These are phyloP conservation scores for Arxiozyma slooffiae DNA, from an alignment of 1,139 yeast species.

Conservation along the genomic window DNA sequence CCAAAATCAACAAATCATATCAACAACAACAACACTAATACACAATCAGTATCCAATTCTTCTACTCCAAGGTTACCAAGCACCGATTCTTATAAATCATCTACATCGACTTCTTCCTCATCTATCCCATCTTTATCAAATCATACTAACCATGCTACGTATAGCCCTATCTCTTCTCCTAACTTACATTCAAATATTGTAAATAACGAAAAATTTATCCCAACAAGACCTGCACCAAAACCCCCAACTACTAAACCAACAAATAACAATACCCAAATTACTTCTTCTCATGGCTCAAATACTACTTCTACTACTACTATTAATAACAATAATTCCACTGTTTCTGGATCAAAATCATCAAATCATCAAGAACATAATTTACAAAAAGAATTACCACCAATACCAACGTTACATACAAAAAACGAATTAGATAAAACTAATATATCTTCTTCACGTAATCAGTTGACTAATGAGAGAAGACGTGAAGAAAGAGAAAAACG, in stretches of 20 bases:
- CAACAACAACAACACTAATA: conserved; percentile 16
- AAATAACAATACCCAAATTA: not conserved
- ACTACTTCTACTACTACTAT: not conserved
- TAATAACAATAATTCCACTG: not conserved
- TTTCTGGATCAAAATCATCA: not conserved
- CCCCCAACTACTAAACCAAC: conserved; percentile 6
- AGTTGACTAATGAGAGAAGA: conserved; percentile 33
- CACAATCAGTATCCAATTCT: conserved; percentile 17
- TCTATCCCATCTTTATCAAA: not conserved
- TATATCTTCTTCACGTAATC: conserved; percentile 15
- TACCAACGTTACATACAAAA: conserved; percentile 3
- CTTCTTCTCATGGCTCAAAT: not conserved
- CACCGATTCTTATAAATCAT: not conserved
- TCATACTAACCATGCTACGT: not conserved
- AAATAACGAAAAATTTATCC: conserved; percentile 10
- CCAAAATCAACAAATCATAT: conserved; percentile 4
- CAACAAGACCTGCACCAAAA: conserved; percentile 13
- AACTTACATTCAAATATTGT: not conserved
- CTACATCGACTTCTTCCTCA: not conserved
- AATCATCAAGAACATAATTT: not conserved
- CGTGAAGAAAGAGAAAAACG: conserved; percentile 64
- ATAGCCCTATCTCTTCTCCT: not conserved
- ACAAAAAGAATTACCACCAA: conserved; percentile 9
- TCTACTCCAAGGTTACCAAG: conserved; percentile 2
- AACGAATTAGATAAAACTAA: conserved; percentile 1